Percentiles rank a stretch among this genome's conserved stretches.
Evolutionary conservation across 192 early-diverging fungal species (phyloP).

Genomic region (Umbelopsis sp.): DNA sequence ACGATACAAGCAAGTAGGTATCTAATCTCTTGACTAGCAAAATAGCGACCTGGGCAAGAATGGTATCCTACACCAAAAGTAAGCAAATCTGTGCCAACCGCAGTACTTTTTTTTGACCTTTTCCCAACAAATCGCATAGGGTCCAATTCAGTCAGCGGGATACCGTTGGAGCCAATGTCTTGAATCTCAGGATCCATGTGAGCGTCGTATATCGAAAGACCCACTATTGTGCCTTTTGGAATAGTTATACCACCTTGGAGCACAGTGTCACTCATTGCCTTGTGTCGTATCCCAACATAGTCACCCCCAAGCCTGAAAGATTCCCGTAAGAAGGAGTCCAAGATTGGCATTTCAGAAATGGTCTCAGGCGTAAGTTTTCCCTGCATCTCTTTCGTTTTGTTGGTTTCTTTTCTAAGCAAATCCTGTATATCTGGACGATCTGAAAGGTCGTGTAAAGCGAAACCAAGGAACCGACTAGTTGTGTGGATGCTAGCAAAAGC

Average conservation of each 20-base stretch:
- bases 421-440: slow-evolving; percentile 22
- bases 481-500: slow-evolving; percentile 33
- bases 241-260: slow-evolving; percentile 4
- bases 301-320: slow-evolving; percentile 13
- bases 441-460: slow-evolving; percentile 24
- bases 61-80: slow-evolving; percentile 33
- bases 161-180: background rate
- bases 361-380: background rate
- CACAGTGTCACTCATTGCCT: slow-evolving; percentile 12
- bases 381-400: background rate
- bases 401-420: slow-evolving; percentile 15
- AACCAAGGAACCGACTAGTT: slow-evolving; percentile 17
- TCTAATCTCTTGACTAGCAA: slow-evolving; percentile 30
- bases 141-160: slow-evolving; percentile 22
- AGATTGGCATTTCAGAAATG: background rate
- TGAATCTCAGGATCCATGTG: background rate
- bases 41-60: slow-evolving; percentile 36
- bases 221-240: slow-evolving; percentile 16
- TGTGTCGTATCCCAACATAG: slow-evolving; percentile 20
- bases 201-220: background rate
- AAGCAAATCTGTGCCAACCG: slow-evolving; percentile 15
- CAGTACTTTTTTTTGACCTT: slow-evolving; percentile 8
- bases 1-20: slow-evolving; percentile 6
- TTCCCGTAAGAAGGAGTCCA: slow-evolving; percentile 32
- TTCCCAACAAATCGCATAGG: slow-evolving; percentile 19